Base-by-base conservation (phyloP, 495 filamentous ascomycete species). In the Annulohypoxylon maeteangense region DNA sequence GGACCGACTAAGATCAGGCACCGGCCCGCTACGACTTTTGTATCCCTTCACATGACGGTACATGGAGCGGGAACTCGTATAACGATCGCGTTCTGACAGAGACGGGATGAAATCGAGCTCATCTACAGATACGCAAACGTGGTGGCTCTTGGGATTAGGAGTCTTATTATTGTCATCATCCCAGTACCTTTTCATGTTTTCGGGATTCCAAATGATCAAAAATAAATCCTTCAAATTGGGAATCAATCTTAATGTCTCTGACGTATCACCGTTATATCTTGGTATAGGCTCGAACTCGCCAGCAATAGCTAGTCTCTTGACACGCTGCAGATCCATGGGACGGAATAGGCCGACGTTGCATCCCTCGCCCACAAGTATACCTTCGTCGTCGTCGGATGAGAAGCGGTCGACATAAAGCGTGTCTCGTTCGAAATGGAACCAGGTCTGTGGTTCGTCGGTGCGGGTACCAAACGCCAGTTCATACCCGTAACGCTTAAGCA, bases 391-490 rank as follows among this genome's bases (percentile, higher is more conserved):
- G 27, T 7, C n/a, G n/a, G 16, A 7, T 7, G 7, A 18, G 29
- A 12, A 3, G 4, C 7, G 27, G 11, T 18, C 8, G 11, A 57
- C 10, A 12, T 16, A 57, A 12, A 65, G 51, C 0, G 38, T 65
- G 42, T 72, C 69, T 31, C 31, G 57, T 27, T 51, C 25, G 51
- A 71, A 71, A 29, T 65, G 48, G 32, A 71, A 71, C 68, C 64
- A 71, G 1, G 63, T 67, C 2, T 42, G 63, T 31, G 63, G 62
- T 16, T 11, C 57, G 40, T 59, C 29, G 18, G 63, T 51, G 22
- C 68, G 68, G n/a, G 68, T 71, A 4, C 56, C 45, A 7, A 71
- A 71, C 1, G 68, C 34, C 14, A 71, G 42, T 40, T 63, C 47
- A 18, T 71, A 67, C 4, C 68, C 68, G 22, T 56, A 47, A 3